These are phyloP conservation scores for Candida sanyaensis DNA, from an alignment of 1,139 yeast species.

Conservation along the genomic window DNA sequence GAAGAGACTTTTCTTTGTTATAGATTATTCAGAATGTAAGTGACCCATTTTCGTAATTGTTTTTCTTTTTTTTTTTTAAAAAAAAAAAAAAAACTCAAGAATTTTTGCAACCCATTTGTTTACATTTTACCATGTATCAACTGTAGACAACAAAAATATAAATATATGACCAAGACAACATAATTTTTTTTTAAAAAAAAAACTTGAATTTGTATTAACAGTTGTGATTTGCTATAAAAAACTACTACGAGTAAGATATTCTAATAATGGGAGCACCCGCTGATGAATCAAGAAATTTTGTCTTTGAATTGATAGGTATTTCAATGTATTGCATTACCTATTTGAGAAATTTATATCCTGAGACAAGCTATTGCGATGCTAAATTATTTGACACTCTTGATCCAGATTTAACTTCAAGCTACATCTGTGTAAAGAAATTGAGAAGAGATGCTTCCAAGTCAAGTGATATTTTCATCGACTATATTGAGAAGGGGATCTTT, in stretches of 20 bases:
- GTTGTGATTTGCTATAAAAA: no score
- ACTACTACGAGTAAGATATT: no score
- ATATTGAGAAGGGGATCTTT: constrained; percentile 53
- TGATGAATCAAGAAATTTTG: constrained; percentile 36
- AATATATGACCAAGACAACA: no score
- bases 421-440: constrained; percentile 47
- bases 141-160: no score
- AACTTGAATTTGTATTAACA: background rate
- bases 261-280: no score
- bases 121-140: no score
- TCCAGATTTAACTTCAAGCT: constrained; percentile 19
- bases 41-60: background rate
- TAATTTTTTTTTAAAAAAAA: background rate
- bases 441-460: constrained; percentile 37
- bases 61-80: background rate
- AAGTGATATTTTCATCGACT: constrained; percentile 34
- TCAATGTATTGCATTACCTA: constrained; percentile 55
- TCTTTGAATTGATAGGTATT: constrained; percentile 46
- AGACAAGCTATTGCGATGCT: constrained; percentile 46
- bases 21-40: background rate
- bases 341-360: constrained; percentile 52
- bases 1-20: constrained; percentile 15
- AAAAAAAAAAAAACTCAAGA: no score
- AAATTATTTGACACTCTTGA: constrained; percentile 31
- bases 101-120: no score